phyloP scores from a whole-genome alignment of 2,329 filamentous ascomycete genomes.

The Celoporthe dispersa region DNA sequence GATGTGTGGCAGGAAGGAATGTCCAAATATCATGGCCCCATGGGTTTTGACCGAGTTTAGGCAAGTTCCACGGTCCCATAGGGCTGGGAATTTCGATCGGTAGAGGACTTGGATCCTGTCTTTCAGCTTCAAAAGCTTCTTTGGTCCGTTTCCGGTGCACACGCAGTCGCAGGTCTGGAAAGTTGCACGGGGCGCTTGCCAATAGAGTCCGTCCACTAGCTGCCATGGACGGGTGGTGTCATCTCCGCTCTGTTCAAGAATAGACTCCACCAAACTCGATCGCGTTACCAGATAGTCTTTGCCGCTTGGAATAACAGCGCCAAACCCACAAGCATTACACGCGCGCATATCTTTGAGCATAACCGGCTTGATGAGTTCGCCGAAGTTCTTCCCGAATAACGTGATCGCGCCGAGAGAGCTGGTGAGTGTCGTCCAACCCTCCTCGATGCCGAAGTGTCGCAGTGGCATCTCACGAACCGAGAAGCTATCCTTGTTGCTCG shows the following conservation, averaged over 20 bases:
- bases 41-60: not conserved
- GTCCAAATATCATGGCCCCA: not conserved
- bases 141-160: not conserved
- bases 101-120: not conserved
- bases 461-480: not conserved
- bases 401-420: not conserved
- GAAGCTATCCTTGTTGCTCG: not conserved
- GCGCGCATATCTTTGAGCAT: not conserved
- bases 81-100: not conserved
- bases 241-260: not conserved
- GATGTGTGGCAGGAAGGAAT: too few relatives aligned
- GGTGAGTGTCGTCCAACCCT: not conserved
- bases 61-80: not conserved
- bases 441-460: not conserved
- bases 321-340: not conserved
- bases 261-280: not conserved
- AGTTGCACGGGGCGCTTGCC: not conserved
- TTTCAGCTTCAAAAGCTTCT: not conserved
- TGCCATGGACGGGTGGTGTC: not conserved
- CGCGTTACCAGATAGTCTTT: not conserved
- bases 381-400: not conserved
- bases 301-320: not conserved
- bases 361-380: not conserved
- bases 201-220: not conserved
- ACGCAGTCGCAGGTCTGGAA: not conserved